These are phyloP conservation scores for Apiotrichum siamense DNA, from an alignment of 1,284 basidiomycete genomes.

Conservation along the genomic window DNA sequence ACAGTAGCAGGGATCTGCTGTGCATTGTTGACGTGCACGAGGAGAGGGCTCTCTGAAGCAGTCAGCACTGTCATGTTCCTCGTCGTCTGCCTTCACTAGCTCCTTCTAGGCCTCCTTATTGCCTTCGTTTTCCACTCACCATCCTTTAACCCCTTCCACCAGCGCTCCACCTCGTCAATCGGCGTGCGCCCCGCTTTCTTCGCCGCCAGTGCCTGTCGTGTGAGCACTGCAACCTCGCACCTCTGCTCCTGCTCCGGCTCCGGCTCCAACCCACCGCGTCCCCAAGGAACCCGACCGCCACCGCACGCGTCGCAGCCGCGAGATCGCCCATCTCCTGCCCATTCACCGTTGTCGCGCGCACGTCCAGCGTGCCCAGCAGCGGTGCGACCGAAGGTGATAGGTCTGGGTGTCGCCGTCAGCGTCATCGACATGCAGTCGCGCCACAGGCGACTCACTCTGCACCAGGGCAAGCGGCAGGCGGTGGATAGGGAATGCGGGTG, in stretches of 20 bases:
- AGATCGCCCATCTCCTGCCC: slow-evolving; percentile 31
- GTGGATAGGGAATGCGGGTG: slow-evolving; percentile 13
- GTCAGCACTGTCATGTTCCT: background rate
- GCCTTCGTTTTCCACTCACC: slow-evolving; percentile 12
- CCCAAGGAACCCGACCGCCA: slow-evolving; percentile 29
- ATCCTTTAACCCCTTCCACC: slow-evolving; percentile 22
- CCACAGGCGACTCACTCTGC: slow-evolving; percentile 25
- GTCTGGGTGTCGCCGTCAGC: slow-evolving; percentile 8
- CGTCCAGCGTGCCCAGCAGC: slow-evolving; percentile 1
- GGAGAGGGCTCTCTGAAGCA: slow-evolving; percentile 17
- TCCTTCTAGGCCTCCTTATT: too few species aligned
- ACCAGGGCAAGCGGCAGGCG: slow-evolving; percentile 33
- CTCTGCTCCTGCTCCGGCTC: too few species aligned
- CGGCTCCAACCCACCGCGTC: slow-evolving; percentile 26
- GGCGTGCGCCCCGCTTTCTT: slow-evolving; percentile 32
- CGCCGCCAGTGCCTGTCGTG: slow-evolving; percentile 12
- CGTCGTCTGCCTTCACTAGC: too few species aligned
- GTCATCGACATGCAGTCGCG: background rate
- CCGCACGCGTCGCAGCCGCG: slow-evolving; percentile 17
- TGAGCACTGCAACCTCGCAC: slow-evolving; percentile 1
- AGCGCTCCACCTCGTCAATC: slow-evolving; percentile 35
- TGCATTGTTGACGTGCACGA: slow-evolving; percentile 36
- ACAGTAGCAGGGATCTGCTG: slow-evolving; percentile 25
- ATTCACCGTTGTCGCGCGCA: slow-evolving; percentile 13
- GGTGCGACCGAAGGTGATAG: slow-evolving; percentile 17